Conservation (phyloP, 257 asterid species). For the Plectranthus barbatus region DNA sequence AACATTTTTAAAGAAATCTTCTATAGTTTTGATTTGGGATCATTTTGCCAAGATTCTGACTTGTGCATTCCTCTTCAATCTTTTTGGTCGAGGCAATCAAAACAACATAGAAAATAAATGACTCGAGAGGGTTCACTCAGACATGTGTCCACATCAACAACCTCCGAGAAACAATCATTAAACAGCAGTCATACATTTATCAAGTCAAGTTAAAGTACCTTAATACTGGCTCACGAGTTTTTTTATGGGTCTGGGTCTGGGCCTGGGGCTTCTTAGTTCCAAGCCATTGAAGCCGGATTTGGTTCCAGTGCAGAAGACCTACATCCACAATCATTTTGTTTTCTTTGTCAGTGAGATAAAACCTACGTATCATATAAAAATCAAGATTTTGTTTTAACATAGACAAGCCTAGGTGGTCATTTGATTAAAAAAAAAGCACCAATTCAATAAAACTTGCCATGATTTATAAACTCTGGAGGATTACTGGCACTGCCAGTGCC, state of each 20-base stretch:
- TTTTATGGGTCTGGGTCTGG: constrained; percentile 22
- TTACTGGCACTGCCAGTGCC: constrained; percentile 32
- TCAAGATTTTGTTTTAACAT: not conserved
- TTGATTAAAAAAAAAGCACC: not conserved
- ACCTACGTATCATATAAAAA: not conserved
- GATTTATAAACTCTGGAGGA: constrained; percentile 59
- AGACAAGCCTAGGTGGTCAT: not conserved
- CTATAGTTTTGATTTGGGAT: not conserved
- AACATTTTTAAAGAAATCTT: not conserved
- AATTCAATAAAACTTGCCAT: constrained; percentile 34
- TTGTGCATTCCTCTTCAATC: not conserved
- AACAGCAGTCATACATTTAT: not conserved
- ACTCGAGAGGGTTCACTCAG: not conserved
- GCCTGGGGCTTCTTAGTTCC: constrained; percentile 27
- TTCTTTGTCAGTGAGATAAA: not conserved
- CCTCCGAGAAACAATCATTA: not conserved
- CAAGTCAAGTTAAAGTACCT: constrained; percentile 24
- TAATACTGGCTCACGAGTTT: constrained; percentile 38
- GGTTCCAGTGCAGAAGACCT: constrained; percentile 64
- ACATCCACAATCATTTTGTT: not conserved
- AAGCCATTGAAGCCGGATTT: constrained; percentile 58
- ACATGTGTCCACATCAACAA: not conserved
- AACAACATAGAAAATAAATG: not conserved
- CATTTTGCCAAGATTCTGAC: not conserved
- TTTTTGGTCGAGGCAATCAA: not conserved